phyloP scores from a whole-genome alignment of 148 eudicot species.

The Spergularia bocconei region DNA sequence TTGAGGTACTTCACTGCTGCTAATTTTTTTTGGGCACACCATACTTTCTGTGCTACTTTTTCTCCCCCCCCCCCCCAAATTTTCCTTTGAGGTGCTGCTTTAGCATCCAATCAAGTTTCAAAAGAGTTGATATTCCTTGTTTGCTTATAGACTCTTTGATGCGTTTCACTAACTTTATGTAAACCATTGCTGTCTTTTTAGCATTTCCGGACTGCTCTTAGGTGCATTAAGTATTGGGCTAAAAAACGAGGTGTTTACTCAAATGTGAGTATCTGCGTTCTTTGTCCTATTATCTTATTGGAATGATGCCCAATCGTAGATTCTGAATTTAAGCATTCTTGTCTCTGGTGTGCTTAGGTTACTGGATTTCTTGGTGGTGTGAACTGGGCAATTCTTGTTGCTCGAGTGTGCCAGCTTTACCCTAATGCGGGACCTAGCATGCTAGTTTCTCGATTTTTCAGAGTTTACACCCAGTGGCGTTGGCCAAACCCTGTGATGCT shows the following conservation, averaged over 20 bases:
- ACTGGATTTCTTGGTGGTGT: conserved; percentile 97
- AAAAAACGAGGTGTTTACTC: conserved; percentile 85
- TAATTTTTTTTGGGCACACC: neutral
- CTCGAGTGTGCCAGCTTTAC: conserved; percentile 84
- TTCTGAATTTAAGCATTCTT: neutral
- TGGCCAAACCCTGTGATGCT: conserved; percentile 98
- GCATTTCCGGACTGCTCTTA: conserved; percentile 77
- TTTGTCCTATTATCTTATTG: neutral
- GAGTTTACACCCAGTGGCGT: conserved; percentile 84
- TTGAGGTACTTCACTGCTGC: conserved; percentile 38
- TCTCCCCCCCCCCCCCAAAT: neutral
- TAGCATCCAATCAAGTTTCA: neutral
- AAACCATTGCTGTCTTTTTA: conserved; percentile 20
- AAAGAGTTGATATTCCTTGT: neutral
- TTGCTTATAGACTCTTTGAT: neutral
- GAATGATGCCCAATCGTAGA: neutral
- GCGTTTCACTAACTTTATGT: neutral
- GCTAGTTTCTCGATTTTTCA: conserved; percentile 83
- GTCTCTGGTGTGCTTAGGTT: conserved; percentile 43
- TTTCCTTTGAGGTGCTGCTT: too few species aligned
- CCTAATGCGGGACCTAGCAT: conserved; percentile 90
- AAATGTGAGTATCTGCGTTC: conserved; percentile 51
- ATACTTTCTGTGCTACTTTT: neutral
- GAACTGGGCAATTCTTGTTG: conserved; percentile 93
- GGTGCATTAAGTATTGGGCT: conserved; percentile 92